Percentiles rank a stretch among this genome's conserved stretches.
Evolutionary conservation across 1,139 yeast genomes (phyloP).

Genomic region (Kodamaea anthophila): DNA sequence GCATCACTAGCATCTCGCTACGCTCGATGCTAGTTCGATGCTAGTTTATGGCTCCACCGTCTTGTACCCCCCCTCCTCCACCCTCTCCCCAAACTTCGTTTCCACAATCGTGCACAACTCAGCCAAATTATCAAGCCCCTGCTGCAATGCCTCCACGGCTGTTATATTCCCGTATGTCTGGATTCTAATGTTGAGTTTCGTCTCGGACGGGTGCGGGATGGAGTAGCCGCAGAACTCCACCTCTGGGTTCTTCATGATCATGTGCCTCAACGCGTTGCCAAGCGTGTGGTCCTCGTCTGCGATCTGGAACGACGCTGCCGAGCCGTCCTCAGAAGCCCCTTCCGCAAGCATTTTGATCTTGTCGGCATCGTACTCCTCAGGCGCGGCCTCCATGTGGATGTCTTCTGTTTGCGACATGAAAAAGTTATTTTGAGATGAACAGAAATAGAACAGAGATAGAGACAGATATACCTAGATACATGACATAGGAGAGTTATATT

Average conservation of each 20-base stretch:
- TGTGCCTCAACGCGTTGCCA: constrained; percentile 88
- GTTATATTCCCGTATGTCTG: constrained; percentile 89
- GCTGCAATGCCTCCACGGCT: constrained; percentile 88
- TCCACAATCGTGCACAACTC: constrained; percentile 83
- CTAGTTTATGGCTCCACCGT: constrained; percentile 38
- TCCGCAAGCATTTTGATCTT: constrained; percentile 58
- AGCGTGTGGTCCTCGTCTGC: constrained; percentile 91
- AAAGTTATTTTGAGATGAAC: too few species aligned
- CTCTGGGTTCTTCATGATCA: constrained; percentile 95
- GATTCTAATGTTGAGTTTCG: constrained; percentile 80
- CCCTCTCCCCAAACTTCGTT: constrained; percentile 61
- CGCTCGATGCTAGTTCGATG: too few species aligned
- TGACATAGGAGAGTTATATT: too few species aligned
- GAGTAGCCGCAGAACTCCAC: constrained; percentile 98
- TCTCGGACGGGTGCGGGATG: constrained; percentile 97
- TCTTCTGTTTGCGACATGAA: constrained; percentile 19
- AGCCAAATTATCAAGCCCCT: constrained; percentile 80
- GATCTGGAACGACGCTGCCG: constrained; percentile 92
- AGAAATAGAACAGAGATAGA: too few species aligned
- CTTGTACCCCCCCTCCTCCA: constrained; percentile 46
- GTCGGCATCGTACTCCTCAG: constrained; percentile 40
- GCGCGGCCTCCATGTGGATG: constrained; percentile 20
- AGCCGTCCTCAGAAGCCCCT: constrained; percentile 91
- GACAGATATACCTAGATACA: too few species aligned
- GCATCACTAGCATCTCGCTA: too few species aligned